Base-by-base conservation (phyloP, 2,329 filamentous ascomycete genomes). In the Botrytis pseudocinerea region DNA sequence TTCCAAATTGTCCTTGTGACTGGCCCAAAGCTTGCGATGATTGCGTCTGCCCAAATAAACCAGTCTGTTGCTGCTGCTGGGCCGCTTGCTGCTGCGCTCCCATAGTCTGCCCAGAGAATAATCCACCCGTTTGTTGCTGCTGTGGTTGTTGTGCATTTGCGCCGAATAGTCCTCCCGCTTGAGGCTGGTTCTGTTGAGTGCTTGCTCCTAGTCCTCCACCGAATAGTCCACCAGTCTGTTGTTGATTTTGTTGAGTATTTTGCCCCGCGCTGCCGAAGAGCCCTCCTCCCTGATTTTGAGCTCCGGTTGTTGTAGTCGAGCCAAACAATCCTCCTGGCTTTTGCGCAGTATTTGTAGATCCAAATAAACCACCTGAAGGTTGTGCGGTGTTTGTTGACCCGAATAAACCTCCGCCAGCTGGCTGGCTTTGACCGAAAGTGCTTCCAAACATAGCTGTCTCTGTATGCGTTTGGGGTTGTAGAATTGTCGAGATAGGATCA, bases 301-400 rank as follows among this genome's bases (percentile, higher is more conserved):
- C 79, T 74, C 82, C 82, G 71, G 81, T 78, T 54, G 76, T 80
- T 57, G 83, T 64, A 28, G 65, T 68, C n/a, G 65, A 68, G 38
- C 65, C 83, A 74, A 87, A 86, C 9, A 85, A 62, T 61, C 82
- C 81, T 51, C 72, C 73, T 42, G 71, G 61, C 65, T 75, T 75
- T 74, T 79, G 77, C 70, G 72, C 25, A 61, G 70, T 63, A 65
- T 57, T 71, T 35, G 65, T 51, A 20, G 73, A 69, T 32, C 76
- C 76, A 71, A 78, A 78, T 28, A 76, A 74, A 42, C 71, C 69
- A 40, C 75, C 74, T 32, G 73, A 60, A 28, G 70, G 71, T 48
- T 73, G 71, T 46, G 63, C 48, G 18, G 48, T 62, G 35, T 25
- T 64, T 10, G 73, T 73, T 51, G 75, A 73, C 54, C 76, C 76